phyloP scores from a whole-genome alignment of 2,329 filamentous ascomycete genomes.

The Lasiodiplodia citricola region DNA sequence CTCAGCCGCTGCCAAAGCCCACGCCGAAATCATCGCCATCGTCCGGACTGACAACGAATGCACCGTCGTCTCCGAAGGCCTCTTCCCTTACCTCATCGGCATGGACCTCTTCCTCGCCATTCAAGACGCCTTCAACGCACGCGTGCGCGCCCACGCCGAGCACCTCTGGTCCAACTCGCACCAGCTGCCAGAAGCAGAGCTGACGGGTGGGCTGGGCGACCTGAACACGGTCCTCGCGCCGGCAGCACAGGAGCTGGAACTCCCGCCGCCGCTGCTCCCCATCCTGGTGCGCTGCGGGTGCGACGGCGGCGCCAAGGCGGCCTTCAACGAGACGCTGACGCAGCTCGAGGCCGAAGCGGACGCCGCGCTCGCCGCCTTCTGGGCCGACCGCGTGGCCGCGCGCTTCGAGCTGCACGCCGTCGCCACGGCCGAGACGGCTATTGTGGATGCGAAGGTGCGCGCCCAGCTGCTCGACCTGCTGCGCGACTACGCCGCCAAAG shows the following conservation, averaged over 20 bases:
- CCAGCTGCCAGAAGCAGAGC: conserved; percentile 5
- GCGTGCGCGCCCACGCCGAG: not conserved
- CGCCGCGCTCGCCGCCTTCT: conserved; percentile 38
- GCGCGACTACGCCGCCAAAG: conserved; percentile 37
- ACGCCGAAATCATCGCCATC: conserved; percentile 4
- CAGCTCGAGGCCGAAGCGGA: conserved; percentile 38
- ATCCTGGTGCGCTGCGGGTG: conserved; percentile 21
- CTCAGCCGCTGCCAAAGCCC: conserved; percentile 7
- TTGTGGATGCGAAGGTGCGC: conserved; percentile 39
- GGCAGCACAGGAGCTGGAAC: not conserved
- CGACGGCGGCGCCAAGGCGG: conserved; percentile 12
- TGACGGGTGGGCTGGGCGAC: not conserved
- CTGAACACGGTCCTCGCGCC: conserved; percentile 2
- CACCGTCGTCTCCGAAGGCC: conserved; percentile 10
- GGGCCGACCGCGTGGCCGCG: conserved; percentile 38
- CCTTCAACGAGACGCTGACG: conserved; percentile 29
- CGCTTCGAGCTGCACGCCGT: conserved; percentile 37
- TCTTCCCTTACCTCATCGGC: conserved; percentile 22
- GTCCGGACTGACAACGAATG: not conserved
- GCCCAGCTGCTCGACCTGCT: conserved; percentile 43
- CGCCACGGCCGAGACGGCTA: conserved; percentile 29
- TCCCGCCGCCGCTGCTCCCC: conserved; percentile 16
- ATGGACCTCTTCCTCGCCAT: conserved; percentile 6
- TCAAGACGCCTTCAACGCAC: not conserved
- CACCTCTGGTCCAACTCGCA: conserved; percentile 1